Conservation (phyloP, 1,284 basidiomycete genomes). For the Tilletia caries region DNA sequence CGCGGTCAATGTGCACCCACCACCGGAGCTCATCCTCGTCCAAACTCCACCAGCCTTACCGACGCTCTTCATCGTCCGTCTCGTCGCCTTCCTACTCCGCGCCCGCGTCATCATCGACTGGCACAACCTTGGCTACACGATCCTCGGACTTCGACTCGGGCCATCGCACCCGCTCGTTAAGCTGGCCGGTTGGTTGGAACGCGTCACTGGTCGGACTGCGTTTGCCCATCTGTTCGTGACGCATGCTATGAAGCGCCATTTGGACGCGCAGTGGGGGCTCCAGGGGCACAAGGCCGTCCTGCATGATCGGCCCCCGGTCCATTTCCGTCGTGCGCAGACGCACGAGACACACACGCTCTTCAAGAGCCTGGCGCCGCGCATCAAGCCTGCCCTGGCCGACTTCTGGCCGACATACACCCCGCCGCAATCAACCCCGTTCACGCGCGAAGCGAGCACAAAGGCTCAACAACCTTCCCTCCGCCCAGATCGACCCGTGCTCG, state of each 20-base stretch:
- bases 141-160: constrained; percentile 78
- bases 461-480: constrained; percentile 12
- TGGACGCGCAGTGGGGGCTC: constrained; percentile 70
- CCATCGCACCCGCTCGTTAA: constrained; percentile 67
- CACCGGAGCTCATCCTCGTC: constrained; percentile 82
- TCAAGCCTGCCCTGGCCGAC: constrained; percentile 11
- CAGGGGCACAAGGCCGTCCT: constrained; percentile 60
- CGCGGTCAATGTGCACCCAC: constrained; percentile 61
- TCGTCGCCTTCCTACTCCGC: constrained; percentile 66
- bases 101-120: constrained; percentile 93
- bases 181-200: constrained; percentile 55
- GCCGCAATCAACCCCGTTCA: constrained; percentile 1
- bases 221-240: constrained; percentile 94
- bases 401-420: constrained; percentile 5
- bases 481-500: constrained; percentile 67
- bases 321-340: constrained; percentile 19
- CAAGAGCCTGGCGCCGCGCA: constrained; percentile 17
- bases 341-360: constrained; percentile 30
- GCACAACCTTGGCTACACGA: constrained; percentile 96
- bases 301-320: constrained; percentile 32
- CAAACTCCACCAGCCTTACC: constrained; percentile 97
- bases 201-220: constrained; percentile 58
- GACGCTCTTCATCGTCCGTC: constrained; percentile 78
- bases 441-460: background rate
- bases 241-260: constrained; percentile 71